A percentile compares a stretch with the other conserved stretches of the same genome.
Conservation (phyloP, 495 filamentous ascomycete species). For the Physcia stellaris region DNA sequence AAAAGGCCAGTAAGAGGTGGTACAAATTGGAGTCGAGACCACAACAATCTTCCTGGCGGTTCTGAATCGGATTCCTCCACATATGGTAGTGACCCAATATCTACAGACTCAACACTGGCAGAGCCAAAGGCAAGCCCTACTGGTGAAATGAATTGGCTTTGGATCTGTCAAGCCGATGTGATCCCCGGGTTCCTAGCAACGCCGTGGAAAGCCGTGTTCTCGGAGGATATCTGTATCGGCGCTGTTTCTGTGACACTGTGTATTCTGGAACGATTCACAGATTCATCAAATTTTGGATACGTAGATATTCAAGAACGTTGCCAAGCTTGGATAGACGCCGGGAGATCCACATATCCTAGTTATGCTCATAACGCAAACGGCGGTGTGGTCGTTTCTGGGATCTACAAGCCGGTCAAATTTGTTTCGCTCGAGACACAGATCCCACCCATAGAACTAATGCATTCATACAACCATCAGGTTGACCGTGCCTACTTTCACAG, state of each 20-base stretch:
- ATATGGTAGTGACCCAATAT: background rate
- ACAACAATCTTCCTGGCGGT: background rate
- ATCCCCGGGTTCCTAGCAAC: conserved; percentile 4
- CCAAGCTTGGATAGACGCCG: conserved; percentile 1
- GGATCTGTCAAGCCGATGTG: conserved; percentile 6
- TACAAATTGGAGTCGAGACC: background rate
- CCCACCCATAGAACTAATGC: conserved; percentile 1
- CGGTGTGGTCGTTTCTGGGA: conserved; percentile 4
- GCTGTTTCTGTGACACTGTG: conserved; percentile 1
- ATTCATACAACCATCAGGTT: conserved; percentile 3
- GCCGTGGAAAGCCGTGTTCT: background rate
- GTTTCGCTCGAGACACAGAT: background rate
- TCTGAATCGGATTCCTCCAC: background rate
- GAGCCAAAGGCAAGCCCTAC: background rate
- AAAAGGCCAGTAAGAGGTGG: background rate
- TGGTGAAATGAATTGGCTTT: conserved; percentile 1
- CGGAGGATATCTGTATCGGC: background rate
- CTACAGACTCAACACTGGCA: background rate
- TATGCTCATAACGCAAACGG: conserved; percentile 5
- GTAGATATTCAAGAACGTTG: conserved; percentile 1
- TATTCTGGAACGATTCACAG: background rate
- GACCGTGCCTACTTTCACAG: background rate
- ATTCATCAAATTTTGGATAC: background rate
- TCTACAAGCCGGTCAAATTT: background rate
- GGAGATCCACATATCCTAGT: conserved; percentile 6